Conservation (phyloP, 2,329 filamentous ascomycete species). For the Monosporascus sp. region DNA sequence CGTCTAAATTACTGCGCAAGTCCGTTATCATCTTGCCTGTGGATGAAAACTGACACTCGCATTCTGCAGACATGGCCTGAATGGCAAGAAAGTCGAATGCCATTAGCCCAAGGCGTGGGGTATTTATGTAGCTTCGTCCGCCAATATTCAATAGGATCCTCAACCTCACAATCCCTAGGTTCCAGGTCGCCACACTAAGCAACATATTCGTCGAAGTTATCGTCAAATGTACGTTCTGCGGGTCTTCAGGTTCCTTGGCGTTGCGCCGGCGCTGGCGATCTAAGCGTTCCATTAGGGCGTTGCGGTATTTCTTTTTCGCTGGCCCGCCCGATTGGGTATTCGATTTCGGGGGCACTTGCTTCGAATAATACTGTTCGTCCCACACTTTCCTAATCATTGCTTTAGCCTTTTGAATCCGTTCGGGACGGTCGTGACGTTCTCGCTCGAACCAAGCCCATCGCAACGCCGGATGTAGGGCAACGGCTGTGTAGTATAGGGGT, state of each 20-base stretch:
- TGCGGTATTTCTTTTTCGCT: not conserved
- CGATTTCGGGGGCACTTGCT: not conserved
- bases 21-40: not conserved
- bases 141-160: not conserved
- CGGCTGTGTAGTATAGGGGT: not conserved
- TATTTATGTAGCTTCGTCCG: not conserved
- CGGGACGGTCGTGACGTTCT: not conserved
- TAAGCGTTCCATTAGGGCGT: not conserved
- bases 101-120: not conserved
- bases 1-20: not conserved
- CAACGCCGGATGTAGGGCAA: not conserved
- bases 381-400: not conserved
- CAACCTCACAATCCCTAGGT: not conserved
- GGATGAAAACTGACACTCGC: not conserved
- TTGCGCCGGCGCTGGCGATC: not conserved
- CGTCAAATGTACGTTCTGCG: not conserved
- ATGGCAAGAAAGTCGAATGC: not conserved
- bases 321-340: not conserved
- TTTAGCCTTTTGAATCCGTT: not conserved
- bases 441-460: not conserved
- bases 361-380: not conserved
- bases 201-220: not conserved
- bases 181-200: not conserved
- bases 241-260: not conserved
- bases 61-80: not conserved